Evolutionary conservation across 225 moss, liverwort and hornwort genomes (phyloP).

Genomic region (Climacium dendroides): DNA sequence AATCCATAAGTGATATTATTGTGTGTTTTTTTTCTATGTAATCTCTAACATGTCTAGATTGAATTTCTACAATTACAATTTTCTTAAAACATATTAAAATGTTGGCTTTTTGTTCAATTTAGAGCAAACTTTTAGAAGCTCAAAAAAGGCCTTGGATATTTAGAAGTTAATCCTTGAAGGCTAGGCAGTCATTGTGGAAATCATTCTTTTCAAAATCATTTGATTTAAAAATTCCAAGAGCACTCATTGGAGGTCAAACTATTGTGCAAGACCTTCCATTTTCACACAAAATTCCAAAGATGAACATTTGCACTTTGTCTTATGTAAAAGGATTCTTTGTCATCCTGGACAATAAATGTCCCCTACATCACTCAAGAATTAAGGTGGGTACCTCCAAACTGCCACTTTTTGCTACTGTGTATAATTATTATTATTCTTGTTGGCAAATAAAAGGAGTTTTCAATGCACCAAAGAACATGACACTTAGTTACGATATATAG

Average conservation of each 20-base stretch:
- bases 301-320: background rate
- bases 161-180: too few relatives aligned
- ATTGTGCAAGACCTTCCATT: background rate
- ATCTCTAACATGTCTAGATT: too few relatives aligned
- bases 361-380: accelerated
- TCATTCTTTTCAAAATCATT: background rate
- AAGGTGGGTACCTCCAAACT: background rate
- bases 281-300: background rate
- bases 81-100: too few relatives aligned
- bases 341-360: accelerated
- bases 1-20: too few relatives aligned
- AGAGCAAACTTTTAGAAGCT: too few relatives aligned
- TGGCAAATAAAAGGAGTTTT: background rate
- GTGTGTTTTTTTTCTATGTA: too few relatives aligned
- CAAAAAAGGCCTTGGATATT: too few relatives aligned
- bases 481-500: background rate
- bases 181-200: background rate
- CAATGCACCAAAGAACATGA: accelerated
- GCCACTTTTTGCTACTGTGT: background rate
- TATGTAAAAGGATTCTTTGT: background rate
- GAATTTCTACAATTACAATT: too few relatives aligned
- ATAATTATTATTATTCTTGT: background rate
- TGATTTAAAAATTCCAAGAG: background rate
- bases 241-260: background rate
- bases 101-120: too few relatives aligned